A percentile compares a stretch with the other conserved stretches of the same genome.
These are phyloP conservation scores for Syzygium malaccense DNA, from an alignment of 441 rosid genomes.

Conservation along the genomic window DNA sequence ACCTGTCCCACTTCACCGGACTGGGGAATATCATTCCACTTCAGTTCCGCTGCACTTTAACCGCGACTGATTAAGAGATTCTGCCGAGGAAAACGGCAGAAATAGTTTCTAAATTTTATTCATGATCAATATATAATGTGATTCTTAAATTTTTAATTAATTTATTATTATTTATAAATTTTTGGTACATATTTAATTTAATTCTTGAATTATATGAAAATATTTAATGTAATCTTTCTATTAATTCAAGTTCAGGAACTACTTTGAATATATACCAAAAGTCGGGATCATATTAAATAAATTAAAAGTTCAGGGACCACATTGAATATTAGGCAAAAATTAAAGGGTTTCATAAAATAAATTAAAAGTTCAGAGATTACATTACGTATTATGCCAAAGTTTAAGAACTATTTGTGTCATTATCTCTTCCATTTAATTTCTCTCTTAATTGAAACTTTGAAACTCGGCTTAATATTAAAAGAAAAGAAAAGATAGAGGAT, in stretches of 20 bases:
- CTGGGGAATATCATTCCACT: background rate
- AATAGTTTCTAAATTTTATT: no score
- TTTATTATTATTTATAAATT: no score
- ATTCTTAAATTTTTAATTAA: no score
- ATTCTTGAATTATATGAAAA: no score
- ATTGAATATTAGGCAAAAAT: no score
- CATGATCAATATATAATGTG: fast-evolving
- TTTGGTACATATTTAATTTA: no score
- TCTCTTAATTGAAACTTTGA: background rate
- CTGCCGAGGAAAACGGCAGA: background rate
- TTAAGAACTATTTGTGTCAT: no score
- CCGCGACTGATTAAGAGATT: background rate
- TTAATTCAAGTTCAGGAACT: no score
- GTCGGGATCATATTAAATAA: no score
- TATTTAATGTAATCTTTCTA: no score
- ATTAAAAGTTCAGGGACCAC: fast-evolving
- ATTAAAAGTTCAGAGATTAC: fast-evolving
- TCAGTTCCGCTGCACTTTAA: background rate
- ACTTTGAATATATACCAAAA: no score
- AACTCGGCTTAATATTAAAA: background rate
- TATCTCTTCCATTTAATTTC: background rate
- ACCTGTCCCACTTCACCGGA: background rate
- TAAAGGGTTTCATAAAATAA: no score
- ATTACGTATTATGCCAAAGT: fast-evolving
- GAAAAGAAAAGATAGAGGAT: background rate